Conservation (phyloP, 139 green algal species). For the Axilococcus clingmanii region DNA sequence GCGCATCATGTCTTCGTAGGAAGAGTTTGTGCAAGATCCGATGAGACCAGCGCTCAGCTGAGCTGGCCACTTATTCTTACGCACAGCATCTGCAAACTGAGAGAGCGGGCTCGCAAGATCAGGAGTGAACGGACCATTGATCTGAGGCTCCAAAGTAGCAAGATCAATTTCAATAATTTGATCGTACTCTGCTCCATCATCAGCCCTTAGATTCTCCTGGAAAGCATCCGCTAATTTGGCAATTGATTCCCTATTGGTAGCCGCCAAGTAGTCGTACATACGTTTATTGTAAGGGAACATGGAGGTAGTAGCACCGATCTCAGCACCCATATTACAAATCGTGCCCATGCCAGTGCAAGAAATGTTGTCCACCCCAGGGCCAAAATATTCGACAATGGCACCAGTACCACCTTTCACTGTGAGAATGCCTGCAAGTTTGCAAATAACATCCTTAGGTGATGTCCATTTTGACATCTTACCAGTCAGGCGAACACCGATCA, state of each 20-base stretch:
- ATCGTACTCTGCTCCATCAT: constrained; percentile 79
- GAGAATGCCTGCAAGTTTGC: constrained; percentile 90
- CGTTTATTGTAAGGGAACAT: constrained; percentile 91
- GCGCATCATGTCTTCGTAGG: constrained; percentile 90
- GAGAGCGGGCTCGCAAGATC: constrained; percentile 78
- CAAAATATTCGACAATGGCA: constrained; percentile 93
- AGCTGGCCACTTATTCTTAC: constrained; percentile 67
- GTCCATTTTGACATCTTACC: constrained; percentile 84
- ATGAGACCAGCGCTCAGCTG: constrained; percentile 77
- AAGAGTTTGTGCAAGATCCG: constrained; percentile 87
- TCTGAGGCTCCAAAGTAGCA: constrained; percentile 79
- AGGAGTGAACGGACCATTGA: constrained; percentile 93
- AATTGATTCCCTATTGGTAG: constrained; percentile 53
- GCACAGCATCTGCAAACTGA: constrained; percentile 66
- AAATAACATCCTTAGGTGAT: constrained; percentile 91
- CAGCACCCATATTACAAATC: constrained; percentile 96
- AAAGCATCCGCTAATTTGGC: constrained; percentile 63
- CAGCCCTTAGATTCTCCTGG: constrained; percentile 62
- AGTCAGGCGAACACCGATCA: constrained; percentile 88
- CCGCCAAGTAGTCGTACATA: constrained; percentile 85
- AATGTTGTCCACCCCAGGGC: constrained; percentile 79
- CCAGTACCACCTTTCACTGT: constrained; percentile 92
- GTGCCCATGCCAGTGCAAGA: constrained; percentile 91
- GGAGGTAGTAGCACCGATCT: constrained; percentile 93
- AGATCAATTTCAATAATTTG: constrained; percentile 94